Conservation (phyloP, 176 grass and related monocot genomes). For the Eragrostis curvula region DNA sequence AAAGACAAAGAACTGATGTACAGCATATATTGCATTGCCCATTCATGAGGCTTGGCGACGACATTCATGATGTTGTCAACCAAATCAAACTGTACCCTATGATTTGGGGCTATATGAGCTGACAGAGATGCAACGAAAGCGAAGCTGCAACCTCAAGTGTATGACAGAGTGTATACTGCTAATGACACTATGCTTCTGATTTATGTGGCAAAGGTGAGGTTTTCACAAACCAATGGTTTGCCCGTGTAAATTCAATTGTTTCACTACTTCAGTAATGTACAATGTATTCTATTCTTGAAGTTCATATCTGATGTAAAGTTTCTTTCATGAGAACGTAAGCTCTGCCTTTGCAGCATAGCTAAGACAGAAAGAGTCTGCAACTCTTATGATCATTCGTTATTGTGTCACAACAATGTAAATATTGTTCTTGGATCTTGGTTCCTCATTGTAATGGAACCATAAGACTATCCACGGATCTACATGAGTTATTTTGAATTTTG, state of each 20-base stretch:
- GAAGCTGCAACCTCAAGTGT: constrained; percentile 26
- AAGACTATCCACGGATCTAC: neutral
- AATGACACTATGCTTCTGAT: neutral
- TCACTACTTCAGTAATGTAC: neutral
- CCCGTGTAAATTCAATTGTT: constrained; percentile 56
- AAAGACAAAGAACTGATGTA: constrained; percentile 10
- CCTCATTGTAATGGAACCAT: neutral
- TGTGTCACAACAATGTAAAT: neutral
- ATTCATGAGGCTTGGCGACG: constrained; percentile 16
- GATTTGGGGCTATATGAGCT: constrained; percentile 34
- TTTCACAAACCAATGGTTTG: constrained; percentile 32
- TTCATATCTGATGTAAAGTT: neutral
- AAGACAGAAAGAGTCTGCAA: neutral
- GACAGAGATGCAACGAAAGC: constrained; percentile 36
- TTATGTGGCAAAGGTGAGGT: constrained; percentile 41
- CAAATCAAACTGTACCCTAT: neutral
- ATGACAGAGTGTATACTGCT: neutral
- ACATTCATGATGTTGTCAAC: constrained; percentile 6
- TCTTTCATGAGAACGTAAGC: neutral
- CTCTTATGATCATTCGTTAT: neutral
- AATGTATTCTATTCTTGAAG: constrained; percentile 9
- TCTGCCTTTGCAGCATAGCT: constrained; percentile 1
- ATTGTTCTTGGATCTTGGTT: constrained; percentile 19
- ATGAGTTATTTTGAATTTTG: neutral
- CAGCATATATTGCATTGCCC: constrained; percentile 9